Conservation (phyloP, 169 alveolate genomes). For the Toxoplasma gondii region DNA sequence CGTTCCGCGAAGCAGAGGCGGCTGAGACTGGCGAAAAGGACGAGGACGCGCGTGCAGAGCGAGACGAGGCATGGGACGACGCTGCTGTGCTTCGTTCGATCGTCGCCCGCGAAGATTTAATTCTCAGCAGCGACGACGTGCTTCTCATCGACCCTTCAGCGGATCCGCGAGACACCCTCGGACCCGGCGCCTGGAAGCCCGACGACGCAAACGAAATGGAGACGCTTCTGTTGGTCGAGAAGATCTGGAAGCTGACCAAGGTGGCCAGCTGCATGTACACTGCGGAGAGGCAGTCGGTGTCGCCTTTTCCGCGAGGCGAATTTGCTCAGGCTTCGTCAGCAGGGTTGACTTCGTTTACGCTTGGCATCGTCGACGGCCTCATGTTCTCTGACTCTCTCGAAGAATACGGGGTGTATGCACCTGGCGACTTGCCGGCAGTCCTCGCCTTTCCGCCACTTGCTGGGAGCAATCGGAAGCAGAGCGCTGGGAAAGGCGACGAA, state of each 20-base stretch:
- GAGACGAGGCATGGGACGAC: neutral
- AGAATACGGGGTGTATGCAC: neutral
- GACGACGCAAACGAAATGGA: neutral
- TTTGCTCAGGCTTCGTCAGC: neutral
- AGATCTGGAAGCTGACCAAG: neutral
- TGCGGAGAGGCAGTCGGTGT: neutral
- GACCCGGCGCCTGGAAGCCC: neutral
- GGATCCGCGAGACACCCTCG: neutral
- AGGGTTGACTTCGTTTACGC: neutral
- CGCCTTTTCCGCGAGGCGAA: neutral
- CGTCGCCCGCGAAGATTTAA: neutral
- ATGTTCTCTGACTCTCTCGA: neutral
- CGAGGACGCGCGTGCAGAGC: neutral
- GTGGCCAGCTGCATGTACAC: slow-evolving; percentile 18
- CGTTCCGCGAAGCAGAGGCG: neutral
- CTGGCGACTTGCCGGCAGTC: slow-evolving; percentile 32
- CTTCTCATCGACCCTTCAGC: neutral
- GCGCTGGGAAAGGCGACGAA: neutral
- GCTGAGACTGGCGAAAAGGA: neutral
- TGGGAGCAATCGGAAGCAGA: neutral
- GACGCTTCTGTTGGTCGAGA: slow-evolving; percentile 1
- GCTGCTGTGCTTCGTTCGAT: neutral
- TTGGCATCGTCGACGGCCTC: slow-evolving; percentile 1
- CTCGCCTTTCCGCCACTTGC: neutral
- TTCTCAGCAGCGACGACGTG: neutral